Evolutionary conservation across 352 stramenopile species (phyloP).

Genomic region (Pythium guiyangense): DNA sequence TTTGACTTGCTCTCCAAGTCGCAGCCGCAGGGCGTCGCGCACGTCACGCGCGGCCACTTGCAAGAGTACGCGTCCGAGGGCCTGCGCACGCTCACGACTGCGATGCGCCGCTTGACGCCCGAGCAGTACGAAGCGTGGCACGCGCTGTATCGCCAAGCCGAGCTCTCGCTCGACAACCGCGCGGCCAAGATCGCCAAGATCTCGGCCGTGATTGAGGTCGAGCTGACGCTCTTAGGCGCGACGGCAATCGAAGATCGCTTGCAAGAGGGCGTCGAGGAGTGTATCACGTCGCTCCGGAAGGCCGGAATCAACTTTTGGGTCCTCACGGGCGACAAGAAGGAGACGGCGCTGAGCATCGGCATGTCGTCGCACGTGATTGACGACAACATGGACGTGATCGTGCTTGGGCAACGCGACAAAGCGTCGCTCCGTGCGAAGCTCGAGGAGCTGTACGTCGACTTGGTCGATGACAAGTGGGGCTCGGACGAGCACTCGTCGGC

Average conservation of each 20-base stretch:
- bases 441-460: conserved; percentile 82
- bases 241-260: conserved; percentile 95
- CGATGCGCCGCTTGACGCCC: conserved; percentile 46
- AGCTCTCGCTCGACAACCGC: conserved; percentile 67
- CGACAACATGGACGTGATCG: conserved; percentile 84
- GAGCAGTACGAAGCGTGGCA: conserved; percentile 55
- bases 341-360: conserved; percentile 95
- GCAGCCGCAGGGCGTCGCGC: conserved; percentile 19
- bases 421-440: conserved; percentile 64
- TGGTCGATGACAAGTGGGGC: conserved; percentile 86
- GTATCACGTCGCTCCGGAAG: conserved; percentile 75
- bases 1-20: conserved; percentile 23
- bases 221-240: conserved; percentile 82
- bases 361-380: conserved; percentile 76
- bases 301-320: conserved; percentile 93
- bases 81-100: conserved; percentile 82
- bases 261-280: conserved; percentile 86
- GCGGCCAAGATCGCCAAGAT: conserved; percentile 72
- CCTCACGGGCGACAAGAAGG: conserved; percentile 92
- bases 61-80: conserved; percentile 84
- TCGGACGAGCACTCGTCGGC: conserved; percentile 79
- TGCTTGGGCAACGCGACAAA: conserved; percentile 80
- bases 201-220: conserved; percentile 82
- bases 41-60: conserved; percentile 53
- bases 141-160: conserved; percentile 58